Evolutionary conservation across 352 stramenopile genomes (phyloP).

Genomic region (Aphanomyces stellatus): DNA sequence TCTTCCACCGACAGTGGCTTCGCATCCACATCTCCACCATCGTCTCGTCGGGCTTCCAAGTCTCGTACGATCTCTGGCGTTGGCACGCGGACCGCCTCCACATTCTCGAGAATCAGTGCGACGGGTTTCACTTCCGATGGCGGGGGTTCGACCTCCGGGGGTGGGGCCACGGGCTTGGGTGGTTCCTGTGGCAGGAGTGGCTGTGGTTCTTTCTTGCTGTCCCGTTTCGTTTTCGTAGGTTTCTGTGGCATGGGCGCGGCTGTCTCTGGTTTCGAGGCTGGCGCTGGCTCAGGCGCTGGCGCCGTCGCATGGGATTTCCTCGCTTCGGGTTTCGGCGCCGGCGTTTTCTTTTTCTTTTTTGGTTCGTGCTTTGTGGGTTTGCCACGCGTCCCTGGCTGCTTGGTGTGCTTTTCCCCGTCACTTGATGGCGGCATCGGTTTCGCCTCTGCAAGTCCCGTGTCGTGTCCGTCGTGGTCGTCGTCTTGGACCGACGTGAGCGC

Average conservation of each 20-base stretch:
- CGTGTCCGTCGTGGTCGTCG: slow-evolving; percentile 23
- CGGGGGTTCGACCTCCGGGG: background rate
- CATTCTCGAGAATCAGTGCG: background rate
- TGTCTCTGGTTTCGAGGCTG: background rate
- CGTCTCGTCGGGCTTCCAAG: too few species aligned
- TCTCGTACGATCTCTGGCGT: background rate
- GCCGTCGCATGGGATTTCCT: too few species aligned
- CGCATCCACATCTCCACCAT: too few species aligned
- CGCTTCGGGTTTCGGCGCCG: background rate
- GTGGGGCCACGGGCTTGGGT: background rate
- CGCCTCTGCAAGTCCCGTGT: too few species aligned
- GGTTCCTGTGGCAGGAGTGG: background rate
- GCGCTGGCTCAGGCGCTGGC: background rate
- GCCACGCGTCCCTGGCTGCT: too few species aligned
- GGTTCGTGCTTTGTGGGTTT: too few species aligned
- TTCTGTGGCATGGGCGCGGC: background rate
- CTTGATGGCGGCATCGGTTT: too few species aligned
- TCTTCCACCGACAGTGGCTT: too few species aligned
- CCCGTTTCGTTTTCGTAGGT: too few species aligned
- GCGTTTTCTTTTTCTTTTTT: background rate
- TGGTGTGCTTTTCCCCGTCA: too few species aligned
- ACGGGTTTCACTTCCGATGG: background rate
- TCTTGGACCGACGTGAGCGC: slow-evolving; percentile 42
- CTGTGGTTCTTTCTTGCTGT: background rate
- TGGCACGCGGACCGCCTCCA: background rate